Conservation (phyloP, 345 rosid genomes). For the Gossypium sturtianum region DNA sequence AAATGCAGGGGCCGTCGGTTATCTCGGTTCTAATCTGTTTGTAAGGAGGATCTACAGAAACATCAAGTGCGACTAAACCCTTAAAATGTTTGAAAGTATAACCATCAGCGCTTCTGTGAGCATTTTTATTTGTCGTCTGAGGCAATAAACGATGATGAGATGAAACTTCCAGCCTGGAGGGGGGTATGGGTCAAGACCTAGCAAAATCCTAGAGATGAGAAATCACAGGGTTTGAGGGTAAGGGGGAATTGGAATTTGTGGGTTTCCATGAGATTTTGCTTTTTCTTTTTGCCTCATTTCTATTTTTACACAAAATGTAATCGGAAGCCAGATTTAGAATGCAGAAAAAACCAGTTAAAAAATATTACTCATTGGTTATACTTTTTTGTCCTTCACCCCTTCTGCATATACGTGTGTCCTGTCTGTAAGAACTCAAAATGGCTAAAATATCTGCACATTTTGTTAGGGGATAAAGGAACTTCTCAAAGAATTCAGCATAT, state of each 20-base stretch:
- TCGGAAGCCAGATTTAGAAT: conserved; percentile 37
- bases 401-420: background rate
- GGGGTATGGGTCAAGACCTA: conserved; percentile 3
- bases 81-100: background rate
- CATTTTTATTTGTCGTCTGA: conserved; percentile 19
- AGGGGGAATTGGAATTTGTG: conserved; percentile 16
- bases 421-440: conserved; percentile 6
- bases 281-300: background rate
- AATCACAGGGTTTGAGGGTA: conserved; percentile 26
- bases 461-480: background rate
- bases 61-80: conserved; percentile 81
- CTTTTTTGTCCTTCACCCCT: background rate
- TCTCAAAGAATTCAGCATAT: background rate
- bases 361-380: background rate
- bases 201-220: conserved; percentile 11
- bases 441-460: background rate
- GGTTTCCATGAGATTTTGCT: conserved; percentile 29
- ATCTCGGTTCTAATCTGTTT: conserved; percentile 79
- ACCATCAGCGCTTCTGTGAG: conserved; percentile 25
- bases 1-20: conserved; percentile 84
- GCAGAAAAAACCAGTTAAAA: conserved; percentile 23
- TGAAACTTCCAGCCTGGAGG: conserved; percentile 22
- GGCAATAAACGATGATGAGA: conserved; percentile 21
- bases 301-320: conserved; percentile 27
- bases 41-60: conserved; percentile 95